Evolutionary conservation across 2,329 filamentous ascomycete species (phyloP).

Genomic region (Hymenoscyphus scutula): DNA sequence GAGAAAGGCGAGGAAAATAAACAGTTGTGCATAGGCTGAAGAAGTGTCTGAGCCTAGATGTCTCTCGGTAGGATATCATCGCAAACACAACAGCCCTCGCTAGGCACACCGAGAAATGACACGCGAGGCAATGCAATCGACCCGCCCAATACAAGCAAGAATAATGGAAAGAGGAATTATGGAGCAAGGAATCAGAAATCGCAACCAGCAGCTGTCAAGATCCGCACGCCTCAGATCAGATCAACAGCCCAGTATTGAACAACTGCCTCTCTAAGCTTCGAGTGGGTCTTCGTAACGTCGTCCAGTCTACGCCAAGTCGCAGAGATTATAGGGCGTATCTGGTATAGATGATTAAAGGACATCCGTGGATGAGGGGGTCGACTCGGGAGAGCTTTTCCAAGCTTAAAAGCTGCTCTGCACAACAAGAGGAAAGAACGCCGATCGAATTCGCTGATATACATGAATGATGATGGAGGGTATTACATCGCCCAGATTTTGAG

Average conservation of each 20-base stretch:
- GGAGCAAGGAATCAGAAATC: conserved; percentile 41
- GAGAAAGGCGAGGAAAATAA: conserved; percentile 26
- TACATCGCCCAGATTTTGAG: conserved; percentile 79
- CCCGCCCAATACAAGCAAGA: conserved; percentile 38
- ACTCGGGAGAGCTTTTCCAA: conserved; percentile 20
- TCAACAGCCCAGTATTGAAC: conserved; percentile 33
- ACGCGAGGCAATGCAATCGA: conserved; percentile 35
- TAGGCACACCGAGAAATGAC: conserved; percentile 32
- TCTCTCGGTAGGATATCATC: conserved; percentile 38
- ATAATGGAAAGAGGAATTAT: conserved; percentile 43
- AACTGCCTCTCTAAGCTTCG: conserved; percentile 38
- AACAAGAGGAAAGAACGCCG: conserved; percentile 26
- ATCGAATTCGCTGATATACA: conserved; percentile 23
- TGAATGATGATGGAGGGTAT: conserved; percentile 17
- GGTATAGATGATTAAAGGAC: conserved; percentile 39
- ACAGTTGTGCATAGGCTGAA: conserved; percentile 20
- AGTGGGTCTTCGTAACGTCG: conserved; percentile 47
- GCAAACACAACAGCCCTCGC: conserved; percentile 34
- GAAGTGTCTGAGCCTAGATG: conserved; percentile 31
- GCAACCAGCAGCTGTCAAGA: conserved; percentile 27
- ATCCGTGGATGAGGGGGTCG: conserved; percentile 31
- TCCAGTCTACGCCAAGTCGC: conserved; percentile 44
- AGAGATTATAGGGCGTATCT: conserved; percentile 43
- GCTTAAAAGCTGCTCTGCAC: conserved; percentile 28
- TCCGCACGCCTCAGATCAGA: conserved; percentile 24